Evolutionary conservation across 805 yeast genomes (phyloP), one percentile per base, ranked within the genome.

Genomic region (Candida chilensis): DNA sequence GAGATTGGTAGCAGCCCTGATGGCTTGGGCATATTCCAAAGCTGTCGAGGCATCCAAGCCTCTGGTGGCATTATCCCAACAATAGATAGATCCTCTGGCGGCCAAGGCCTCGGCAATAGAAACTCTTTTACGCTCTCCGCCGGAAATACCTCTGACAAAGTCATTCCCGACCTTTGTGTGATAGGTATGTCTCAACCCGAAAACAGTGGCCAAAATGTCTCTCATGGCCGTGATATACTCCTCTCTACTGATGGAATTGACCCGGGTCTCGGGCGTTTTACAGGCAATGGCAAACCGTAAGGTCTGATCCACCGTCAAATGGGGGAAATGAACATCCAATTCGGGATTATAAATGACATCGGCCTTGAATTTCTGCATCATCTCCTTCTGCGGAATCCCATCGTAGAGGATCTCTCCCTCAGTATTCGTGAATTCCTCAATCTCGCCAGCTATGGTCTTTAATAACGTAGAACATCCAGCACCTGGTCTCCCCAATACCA

Each of bases 1-100:
- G 29, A 77, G 53, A 20, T 62, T 54, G 4, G 86, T 78, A n/a
- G 72, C 57, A 3, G 74, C 66, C 42, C 81, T 74, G 37, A 83
- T 61, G 13, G 85, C 78, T 37, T 73, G 63, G 24, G 80, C 64
- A 44, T 74, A 83, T 47, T 81, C 88, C 38, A 79, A 61, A 3
- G 94, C 94, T 25, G 92, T 82, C 8, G 92, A 81, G 4, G 92
- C 69, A 55, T 83, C 94, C 36, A 84, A 64, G 42, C 94, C 94
- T 60, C 92, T 72, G 5, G 94, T 84, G 5, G 90, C 80, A 46
- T 84, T 84, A 60, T 83, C 88, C 74, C 83, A 78, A 52, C 82
- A 74, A 38, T 70, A 77, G 30, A 79, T 60, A 29, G 71, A 59
- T 18, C 84, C 79, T 17, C 78, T 73, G 30, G 77, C 64, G 28